Conservation (phyloP, 2,329 filamentous ascomycete species). For the Neocucurbitaria cava region DNA sequence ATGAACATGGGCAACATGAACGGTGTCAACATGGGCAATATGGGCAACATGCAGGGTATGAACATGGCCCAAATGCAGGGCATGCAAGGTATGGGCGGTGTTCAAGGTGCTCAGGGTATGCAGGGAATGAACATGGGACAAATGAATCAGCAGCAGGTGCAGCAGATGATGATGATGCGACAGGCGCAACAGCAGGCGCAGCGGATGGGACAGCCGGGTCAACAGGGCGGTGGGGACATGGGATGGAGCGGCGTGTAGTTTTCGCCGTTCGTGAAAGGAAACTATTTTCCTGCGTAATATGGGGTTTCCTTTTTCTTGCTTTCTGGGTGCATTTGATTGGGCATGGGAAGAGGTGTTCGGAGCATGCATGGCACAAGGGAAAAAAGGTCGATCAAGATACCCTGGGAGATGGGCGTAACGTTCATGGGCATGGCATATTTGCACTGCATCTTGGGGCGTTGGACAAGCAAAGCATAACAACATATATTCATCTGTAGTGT, state of each 20-base stretch:
- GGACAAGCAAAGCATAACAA: neutral
- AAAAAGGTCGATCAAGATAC: slow-evolving; percentile 19
- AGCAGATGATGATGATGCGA: slow-evolving; percentile 39
- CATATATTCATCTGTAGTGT: neutral
- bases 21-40: slow-evolving; percentile 23
- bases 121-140: slow-evolving; percentile 21
- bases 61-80: slow-evolving; percentile 1
- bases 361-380: slow-evolving; percentile 1
- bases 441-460: neutral
- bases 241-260: slow-evolving; percentile 36
- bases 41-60: slow-evolving; percentile 23
- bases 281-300: neutral
- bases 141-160: slow-evolving; percentile 9
- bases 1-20: slow-evolving; percentile 42
- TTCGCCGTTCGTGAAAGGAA: neutral
- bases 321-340: neutral
- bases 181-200: slow-evolving; percentile 38
- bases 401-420: neutral
- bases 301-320: neutral
- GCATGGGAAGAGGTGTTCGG: slow-evolving; percentile 10
- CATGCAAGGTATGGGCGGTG: slow-evolving; percentile 17
- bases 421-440: neutral
- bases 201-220: slow-evolving; percentile 29
- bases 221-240: slow-evolving; percentile 33
- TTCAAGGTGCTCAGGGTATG: slow-evolving; percentile 19